Percentiles rank a stretch among this genome's conserved stretches.
These are phyloP conservation scores for Gentiana dahurica DNA, from an alignment of 257 asterid species.

Conservation along the genomic window DNA sequence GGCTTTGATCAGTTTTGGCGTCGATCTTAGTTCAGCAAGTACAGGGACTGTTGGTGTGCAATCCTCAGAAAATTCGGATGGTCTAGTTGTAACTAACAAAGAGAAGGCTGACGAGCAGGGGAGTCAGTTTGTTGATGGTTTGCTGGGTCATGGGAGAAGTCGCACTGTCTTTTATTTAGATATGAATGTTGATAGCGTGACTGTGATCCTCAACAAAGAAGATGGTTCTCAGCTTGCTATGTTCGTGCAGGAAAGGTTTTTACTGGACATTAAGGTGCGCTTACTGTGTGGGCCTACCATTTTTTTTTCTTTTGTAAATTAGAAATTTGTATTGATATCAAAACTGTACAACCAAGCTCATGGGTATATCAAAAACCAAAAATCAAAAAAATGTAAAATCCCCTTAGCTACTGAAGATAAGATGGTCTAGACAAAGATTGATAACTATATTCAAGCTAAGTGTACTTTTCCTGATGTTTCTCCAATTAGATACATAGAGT, in stretches of 20 bases:
- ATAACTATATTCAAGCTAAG: no score
- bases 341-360: no score
- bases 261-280: conserved; percentile 79
- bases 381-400: not conserved
- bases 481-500: no score
- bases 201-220: conserved; percentile 90
- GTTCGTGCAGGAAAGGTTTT: conserved; percentile 94
- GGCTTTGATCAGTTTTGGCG: conserved; percentile 79
- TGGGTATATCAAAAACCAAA: no score
- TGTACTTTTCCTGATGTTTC: no score
- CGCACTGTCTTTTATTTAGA: conserved; percentile 82
- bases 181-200: conserved; percentile 88
- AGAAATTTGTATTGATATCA: no score
- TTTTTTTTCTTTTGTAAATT: no score
- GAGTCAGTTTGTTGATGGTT: conserved; percentile 56
- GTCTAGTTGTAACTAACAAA: conserved; percentile 33
- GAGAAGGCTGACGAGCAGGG: conserved; percentile 62
- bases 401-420: no score
- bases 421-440: no score
- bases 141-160: conserved; percentile 84
- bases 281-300: conserved; percentile 1
- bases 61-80: conserved; percentile 23
- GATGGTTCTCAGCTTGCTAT: conserved; percentile 95
- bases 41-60: conserved; percentile 21
- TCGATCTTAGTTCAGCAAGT: conserved; percentile 51